A percentile compares a stretch with the other conserved stretches of the same genome.
Evolutionary conservation across 2,329 filamentous ascomycete genomes (phyloP).

Genomic region (Diaporthe amygdali): DNA sequence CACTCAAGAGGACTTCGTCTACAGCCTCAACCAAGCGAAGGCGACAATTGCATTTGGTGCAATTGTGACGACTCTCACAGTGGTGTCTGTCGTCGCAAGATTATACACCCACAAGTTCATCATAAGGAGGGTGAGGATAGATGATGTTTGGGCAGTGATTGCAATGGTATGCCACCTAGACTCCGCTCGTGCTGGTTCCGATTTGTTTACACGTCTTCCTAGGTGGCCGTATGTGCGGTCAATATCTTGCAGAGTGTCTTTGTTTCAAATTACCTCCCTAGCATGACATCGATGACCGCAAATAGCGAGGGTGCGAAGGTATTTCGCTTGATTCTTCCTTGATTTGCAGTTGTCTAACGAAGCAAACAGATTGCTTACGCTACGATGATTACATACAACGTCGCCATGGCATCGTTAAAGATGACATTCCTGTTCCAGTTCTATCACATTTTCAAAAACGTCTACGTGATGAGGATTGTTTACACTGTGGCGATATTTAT

Average conservation of each 20-base stretch:
- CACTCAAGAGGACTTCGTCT: neutral
- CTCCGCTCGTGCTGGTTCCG: neutral
- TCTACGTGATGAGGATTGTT: neutral
- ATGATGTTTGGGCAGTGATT: neutral
- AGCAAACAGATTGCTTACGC: neutral
- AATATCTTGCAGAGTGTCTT: neutral
- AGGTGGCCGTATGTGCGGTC: neutral
- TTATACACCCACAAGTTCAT: neutral
- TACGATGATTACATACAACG: neutral
- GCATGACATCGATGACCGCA: neutral
- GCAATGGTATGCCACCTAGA: neutral
- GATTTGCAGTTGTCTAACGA: neutral
- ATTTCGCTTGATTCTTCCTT: neutral
- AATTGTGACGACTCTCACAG: neutral
- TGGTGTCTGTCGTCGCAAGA: neutral
- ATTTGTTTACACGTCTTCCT: neutral
- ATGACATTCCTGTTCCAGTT: neutral
- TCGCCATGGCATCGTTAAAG: slow-evolving; percentile 2
- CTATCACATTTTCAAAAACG: neutral
- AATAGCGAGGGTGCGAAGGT: neutral
- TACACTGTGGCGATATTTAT: neutral
- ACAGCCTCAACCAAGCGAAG: neutral
- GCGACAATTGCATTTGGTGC: neutral
- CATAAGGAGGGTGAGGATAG: neutral
- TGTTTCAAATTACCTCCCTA: neutral